Evolutionary conservation across 345 rosid genomes (phyloP), one percentile per base, ranked within the genome.

Genomic region (Nasturtium officinale): DNA sequence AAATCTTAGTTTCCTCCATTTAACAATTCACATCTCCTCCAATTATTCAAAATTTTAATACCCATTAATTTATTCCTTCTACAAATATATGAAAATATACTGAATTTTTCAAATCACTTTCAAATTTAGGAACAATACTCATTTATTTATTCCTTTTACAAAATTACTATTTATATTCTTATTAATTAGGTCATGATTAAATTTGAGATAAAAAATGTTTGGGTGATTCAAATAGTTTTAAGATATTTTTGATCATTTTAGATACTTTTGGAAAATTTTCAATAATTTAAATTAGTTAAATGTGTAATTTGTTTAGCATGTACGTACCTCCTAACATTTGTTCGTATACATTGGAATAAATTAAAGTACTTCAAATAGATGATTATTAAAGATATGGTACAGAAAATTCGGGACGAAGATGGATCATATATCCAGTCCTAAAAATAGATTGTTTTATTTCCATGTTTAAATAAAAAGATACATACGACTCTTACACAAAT

Each of bases 1-100:
- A 83, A 69, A 56, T 54, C 23, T 62, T 69, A 7, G 48, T 69
- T 68, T 67, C 32, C 12, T 43, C 48, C 40, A 53, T 16, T 52
- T 48, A 61, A 52, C 40, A 28, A 61, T 61, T 68, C 3, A 33
- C 55, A 16, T 37, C 15, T 69, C 58, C 23, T 46, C 15, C 65
- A 54, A n/a, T 54, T 26, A 53, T 69, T 76, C 70, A 76, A 54
- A 47, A 2, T 47, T 65, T 57, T 48, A 2, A 12, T 37, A 37
- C 32, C 12, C 42, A 17, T 56, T 16, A 16, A 56, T 30, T 16
- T 45, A 45, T 45, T 16, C 50, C 3, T 45, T 45, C 48, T 45
- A 45, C 50, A 45, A 45, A 45, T 45, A 40, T 40, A 40, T 7
- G 46, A 4, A 38, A 38, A 11, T 38, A 43, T 43, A 43, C 48